Evolutionary conservation across 495 filamentous ascomycete genomes (phyloP), one percentile per base, ranked within the genome.

Genomic region (Neohortaea acidophila): DNA sequence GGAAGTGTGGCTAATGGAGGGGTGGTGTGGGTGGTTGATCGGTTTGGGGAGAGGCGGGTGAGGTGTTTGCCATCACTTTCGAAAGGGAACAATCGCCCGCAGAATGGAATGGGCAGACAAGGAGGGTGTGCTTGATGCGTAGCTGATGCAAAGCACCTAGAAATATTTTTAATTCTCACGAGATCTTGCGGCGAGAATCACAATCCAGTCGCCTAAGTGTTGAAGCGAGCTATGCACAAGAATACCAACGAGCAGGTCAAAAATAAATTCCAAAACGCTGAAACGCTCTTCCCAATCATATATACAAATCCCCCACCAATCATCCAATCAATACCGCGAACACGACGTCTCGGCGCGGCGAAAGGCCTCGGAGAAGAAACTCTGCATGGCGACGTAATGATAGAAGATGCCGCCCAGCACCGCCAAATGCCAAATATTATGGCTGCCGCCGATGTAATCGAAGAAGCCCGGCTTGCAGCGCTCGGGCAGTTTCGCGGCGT

Each of bases 371-470:
- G 79, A 63, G 49, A 99, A 99, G 51, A 99, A 84, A 32, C 84
- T 73, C 52, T 94, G 82, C 89, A 99, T 96, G 18, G 89, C 89
- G 18, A 67, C 64, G 56, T 94, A 99, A 61, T 99, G 89, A 55
- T 87, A 96, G 4, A 96, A 58, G 33, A 99, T 99, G n/a, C 89
- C 89, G 14, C 85, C 81, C 19, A 99, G 60, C 18, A 99, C 89
- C 15, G 91, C 91, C 27, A 93, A 58, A 59, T 99, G 89, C 89
- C 91, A 99, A 18, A 96, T 73, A 59, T 99, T 99, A 59, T 99
- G 89, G 55, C 79, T 84, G 34, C 81, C 84, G 19, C 91, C 91
- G 21, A 89, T 63, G 58, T 92, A 99, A 57, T 99, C 89, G 48
- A 96, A 94, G 49, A 73, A 70, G 27, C 89, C 89, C 0, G 86